These are phyloP conservation scores for Pseudogymnoascus sp. DNA, from an alignment of 2,329 filamentous ascomycete genomes.

Conservation along the genomic window DNA sequence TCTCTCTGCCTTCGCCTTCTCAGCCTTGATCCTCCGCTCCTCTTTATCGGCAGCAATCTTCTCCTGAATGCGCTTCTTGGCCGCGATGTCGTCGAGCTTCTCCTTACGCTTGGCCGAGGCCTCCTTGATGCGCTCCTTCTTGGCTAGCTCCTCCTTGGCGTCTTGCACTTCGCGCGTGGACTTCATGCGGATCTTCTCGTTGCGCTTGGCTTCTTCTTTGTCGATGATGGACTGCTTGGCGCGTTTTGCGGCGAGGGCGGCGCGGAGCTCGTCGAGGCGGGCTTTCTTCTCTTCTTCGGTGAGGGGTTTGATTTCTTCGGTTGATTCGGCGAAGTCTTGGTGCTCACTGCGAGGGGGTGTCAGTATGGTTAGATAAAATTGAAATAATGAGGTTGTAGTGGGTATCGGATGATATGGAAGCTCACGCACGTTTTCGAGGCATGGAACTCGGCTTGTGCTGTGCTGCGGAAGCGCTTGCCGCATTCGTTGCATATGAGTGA, in stretches of 20 bases:
- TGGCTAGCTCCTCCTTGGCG: constrained; percentile 77
- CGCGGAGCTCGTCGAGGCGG: constrained; percentile 66
- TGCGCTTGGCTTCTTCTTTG: constrained; percentile 73
- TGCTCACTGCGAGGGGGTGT: constrained; percentile 53
- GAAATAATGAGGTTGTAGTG: background rate
- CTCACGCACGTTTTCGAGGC: constrained; percentile 67
- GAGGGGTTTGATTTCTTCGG: constrained; percentile 81
- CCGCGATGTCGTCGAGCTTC: constrained; percentile 76
- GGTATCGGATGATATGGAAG: background rate
- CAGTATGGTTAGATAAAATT: constrained; percentile 5
- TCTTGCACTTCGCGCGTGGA: constrained; percentile 84
- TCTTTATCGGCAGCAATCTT: constrained; percentile 94
- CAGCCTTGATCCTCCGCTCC: constrained; percentile 75
- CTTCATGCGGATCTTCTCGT: constrained; percentile 80
- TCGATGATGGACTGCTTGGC: constrained; percentile 61
- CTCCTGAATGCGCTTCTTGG: constrained; percentile 81
- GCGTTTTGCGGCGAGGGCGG: constrained; percentile 64
- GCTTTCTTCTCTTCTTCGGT: constrained; percentile 85
- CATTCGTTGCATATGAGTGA: constrained; percentile 94
- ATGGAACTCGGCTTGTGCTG: constrained; percentile 79
- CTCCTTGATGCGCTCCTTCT: constrained; percentile 88
- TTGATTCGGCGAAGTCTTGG: constrained; percentile 85
- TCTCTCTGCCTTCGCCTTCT: constrained; percentile 76
- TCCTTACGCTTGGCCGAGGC: constrained; percentile 79
- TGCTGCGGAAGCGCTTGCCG: constrained; percentile 78